Conservation (phyloP, 305 asterid species). For the Fraxinus albicans region DNA sequence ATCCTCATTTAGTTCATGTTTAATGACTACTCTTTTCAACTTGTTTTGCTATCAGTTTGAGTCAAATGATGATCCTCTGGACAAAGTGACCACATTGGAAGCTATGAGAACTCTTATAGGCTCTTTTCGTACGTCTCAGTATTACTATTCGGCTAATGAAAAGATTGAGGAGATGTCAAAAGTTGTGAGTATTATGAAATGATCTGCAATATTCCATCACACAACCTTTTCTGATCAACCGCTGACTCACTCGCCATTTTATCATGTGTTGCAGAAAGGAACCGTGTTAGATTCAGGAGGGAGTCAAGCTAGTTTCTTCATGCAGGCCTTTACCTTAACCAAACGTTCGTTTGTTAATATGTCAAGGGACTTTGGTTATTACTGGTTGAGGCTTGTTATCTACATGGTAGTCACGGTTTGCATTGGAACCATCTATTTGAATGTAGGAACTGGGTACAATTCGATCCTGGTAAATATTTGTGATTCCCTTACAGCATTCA, state of each 20-base stretch:
- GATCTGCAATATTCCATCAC: background rate
- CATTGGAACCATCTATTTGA: constrained; percentile 91
- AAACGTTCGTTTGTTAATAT: constrained; percentile 87
- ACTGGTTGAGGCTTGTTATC: constrained; percentile 95
- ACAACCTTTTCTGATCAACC: background rate
- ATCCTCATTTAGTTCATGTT: background rate
- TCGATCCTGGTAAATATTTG: constrained; percentile 69
- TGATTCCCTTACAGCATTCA: background rate
- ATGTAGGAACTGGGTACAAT: constrained; percentile 89
- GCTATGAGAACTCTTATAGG: constrained; percentile 68
- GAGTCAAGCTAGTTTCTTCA: constrained; percentile 92
- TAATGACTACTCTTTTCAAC: background rate
- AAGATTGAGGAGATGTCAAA: constrained; percentile 87
- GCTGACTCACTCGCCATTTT: background rate
- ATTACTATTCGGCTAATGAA: constrained; percentile 57
- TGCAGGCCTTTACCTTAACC: constrained; percentile 87
- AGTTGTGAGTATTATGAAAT: constrained; percentile 52
- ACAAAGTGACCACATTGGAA: constrained; percentile 81
- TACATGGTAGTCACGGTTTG: constrained; percentile 88
- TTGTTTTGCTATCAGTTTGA: constrained; percentile 55
- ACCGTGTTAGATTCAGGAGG: constrained; percentile 93
- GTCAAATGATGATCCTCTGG: constrained; percentile 87
- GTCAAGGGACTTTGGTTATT: constrained; percentile 98
- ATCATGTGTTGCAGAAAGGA: constrained; percentile 62
- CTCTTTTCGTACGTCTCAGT: constrained; percentile 62